Conservation (phyloP, 257 asterid genomes). For the Cinchona pubescens region DNA sequence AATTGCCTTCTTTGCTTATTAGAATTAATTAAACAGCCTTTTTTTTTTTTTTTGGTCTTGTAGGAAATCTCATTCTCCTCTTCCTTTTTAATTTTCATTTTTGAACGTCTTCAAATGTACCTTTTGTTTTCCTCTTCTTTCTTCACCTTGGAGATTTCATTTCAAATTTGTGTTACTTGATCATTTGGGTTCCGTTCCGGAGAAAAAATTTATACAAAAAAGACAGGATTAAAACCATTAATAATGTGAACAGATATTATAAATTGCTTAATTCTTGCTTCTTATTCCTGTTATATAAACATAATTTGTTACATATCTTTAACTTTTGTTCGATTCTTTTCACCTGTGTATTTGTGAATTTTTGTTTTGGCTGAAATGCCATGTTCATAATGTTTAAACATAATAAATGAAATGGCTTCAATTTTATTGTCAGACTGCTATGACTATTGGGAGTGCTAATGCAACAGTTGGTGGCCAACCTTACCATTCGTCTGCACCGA, state of each 20-base stretch:
- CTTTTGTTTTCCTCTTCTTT: neutral
- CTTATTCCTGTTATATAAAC: neutral
- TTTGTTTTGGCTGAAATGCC: neutral
- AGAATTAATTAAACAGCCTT: neutral
- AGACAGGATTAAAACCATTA: neutral
- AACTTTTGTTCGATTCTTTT: neutral
- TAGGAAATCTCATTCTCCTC: neutral
- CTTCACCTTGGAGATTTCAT: neutral
- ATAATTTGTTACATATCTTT: neutral
- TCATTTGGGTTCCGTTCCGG: neutral
- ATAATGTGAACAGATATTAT: neutral
- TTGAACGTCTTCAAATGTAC: neutral
- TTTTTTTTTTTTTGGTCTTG: too few relatives aligned
- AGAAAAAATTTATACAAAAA: neutral
- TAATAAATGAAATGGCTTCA: neutral
- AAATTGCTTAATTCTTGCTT: neutral
- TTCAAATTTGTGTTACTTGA: neutral
- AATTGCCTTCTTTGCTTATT: neutral
- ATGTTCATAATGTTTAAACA: neutral
- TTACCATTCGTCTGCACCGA: constrained; percentile 39
- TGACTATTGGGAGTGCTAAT: constrained; percentile 54
- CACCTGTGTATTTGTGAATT: neutral
- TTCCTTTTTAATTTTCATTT: neutral
- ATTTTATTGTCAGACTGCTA: constrained; percentile 49
- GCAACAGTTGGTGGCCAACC: constrained; percentile 50